phyloP scores from a whole-genome alignment of 179 eudicot genomes.

The Nepenthes alata region DNA sequence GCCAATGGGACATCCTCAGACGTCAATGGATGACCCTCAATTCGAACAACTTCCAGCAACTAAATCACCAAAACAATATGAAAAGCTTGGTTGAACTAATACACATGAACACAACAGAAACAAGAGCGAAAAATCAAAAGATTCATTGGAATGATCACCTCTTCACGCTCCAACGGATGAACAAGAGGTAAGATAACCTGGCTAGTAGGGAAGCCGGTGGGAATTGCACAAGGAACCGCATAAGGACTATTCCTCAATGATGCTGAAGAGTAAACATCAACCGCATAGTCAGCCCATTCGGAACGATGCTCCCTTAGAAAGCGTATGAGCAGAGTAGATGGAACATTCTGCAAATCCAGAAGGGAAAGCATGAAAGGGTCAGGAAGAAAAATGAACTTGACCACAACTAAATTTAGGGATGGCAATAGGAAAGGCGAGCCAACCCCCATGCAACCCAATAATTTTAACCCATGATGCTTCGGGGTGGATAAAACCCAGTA shows the following conservation, averaged over 20 bases:
- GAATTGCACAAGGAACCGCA: slow-evolving; percentile 37
- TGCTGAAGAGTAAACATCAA: slow-evolving; percentile 50
- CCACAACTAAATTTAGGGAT: neutral
- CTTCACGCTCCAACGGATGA: slow-evolving; percentile 44
- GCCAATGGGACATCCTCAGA: neutral
- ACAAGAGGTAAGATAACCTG: slow-evolving; percentile 45
- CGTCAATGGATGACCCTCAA: neutral
- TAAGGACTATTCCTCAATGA: slow-evolving; percentile 36
- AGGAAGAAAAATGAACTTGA: too few relatives aligned
- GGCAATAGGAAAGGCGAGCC: too few relatives aligned
- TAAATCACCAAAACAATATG: neutral
- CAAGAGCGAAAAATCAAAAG: neutral
- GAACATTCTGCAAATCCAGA: slow-evolving; percentile 26
- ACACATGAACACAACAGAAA: neutral
- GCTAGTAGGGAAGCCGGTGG: slow-evolving; percentile 33
- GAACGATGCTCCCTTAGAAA: slow-evolving; percentile 51
- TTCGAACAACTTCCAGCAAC: neutral
- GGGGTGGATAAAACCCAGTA: too few relatives aligned
- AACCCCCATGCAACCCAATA: too few relatives aligned
- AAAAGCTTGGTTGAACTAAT: neutral
- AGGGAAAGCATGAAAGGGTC: neutral
- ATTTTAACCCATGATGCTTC: too few relatives aligned
- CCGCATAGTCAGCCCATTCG: slow-evolving; percentile 50
- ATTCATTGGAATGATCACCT: slow-evolving; percentile 19
- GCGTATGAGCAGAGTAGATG: slow-evolving; percentile 46